Conservation (phyloP, 148 eudicot genomes). For the Camellia japonica region DNA sequence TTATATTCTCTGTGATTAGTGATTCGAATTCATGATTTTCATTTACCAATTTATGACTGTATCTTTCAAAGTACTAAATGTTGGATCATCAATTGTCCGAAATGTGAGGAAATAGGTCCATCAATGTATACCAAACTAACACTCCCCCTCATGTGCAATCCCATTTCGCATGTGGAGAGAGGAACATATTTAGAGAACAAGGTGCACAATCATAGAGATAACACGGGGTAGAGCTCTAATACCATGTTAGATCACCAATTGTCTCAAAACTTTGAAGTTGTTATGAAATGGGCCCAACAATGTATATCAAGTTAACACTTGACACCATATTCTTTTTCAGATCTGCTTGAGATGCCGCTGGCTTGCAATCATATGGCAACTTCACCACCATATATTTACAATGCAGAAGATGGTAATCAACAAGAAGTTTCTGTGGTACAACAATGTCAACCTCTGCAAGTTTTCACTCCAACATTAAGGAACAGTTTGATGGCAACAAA, state of each 20-base stretch:
- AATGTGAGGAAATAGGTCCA: too few species aligned
- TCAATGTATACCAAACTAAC: too few species aligned
- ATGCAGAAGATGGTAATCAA: constrained; percentile 27
- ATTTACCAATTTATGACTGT: not conserved
- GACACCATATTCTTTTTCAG: constrained; percentile 25
- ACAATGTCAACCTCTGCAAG: constrained; percentile 29
- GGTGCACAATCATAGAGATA: too few species aligned
- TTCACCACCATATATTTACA: constrained; percentile 37
- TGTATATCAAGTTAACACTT: not conserved
- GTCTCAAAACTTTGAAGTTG: too few species aligned
- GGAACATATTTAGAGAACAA: too few species aligned
- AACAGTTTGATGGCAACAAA: constrained; percentile 22
- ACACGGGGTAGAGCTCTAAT: too few species aligned
- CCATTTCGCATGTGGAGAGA: too few species aligned
- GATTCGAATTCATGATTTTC: not conserved
- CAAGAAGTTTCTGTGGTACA: constrained; percentile 36
- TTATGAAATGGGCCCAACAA: too few species aligned
- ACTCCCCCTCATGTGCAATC: too few species aligned
- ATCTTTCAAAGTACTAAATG: not conserved
- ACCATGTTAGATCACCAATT: too few species aligned
- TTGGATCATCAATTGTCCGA: too few species aligned
- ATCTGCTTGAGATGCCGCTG: constrained; percentile 32
- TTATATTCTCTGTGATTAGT: not conserved
- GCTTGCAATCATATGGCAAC: constrained; percentile 26
- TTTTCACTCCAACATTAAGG: constrained; percentile 17